phyloP scores from a whole-genome alignment of 1,284 basidiomycete species.

The Boletus semigastroideus region DNA sequence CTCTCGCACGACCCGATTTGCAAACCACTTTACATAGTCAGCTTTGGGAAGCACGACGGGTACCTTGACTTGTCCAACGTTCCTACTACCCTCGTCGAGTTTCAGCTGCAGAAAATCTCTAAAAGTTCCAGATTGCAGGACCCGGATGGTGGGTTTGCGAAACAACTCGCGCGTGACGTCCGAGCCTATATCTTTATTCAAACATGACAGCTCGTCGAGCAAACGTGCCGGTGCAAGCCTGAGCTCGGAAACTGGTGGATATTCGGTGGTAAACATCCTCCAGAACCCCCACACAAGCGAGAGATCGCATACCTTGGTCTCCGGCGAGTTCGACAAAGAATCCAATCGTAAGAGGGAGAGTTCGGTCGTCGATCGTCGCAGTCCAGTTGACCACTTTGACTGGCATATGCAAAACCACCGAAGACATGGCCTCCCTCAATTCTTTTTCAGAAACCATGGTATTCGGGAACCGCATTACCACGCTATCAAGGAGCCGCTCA shows the following conservation, averaged over 20 bases:
- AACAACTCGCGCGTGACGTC: background rate
- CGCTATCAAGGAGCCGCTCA: background rate
- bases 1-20: slow-evolving; percentile 11
- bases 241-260: slow-evolving; percentile 1
- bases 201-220: slow-evolving; percentile 3
- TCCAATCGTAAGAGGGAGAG: slow-evolving; percentile 11
- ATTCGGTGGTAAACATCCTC: background rate
- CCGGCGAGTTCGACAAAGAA: slow-evolving; percentile 21
- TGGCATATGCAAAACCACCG: background rate
- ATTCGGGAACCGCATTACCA: slow-evolving; percentile 10
- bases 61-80: slow-evolving; percentile 19
- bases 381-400: slow-evolving; percentile 21
- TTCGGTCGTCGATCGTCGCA: slow-evolving; percentile 13
- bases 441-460: slow-evolving; percentile 16
- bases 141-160: slow-evolving; percentile 13
- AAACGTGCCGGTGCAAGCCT: background rate
- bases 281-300: background rate
- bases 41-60: slow-evolving; percentile 13
- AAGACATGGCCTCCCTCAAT: slow-evolving; percentile 10
- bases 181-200: slow-evolving; percentile 4
- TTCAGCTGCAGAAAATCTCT: slow-evolving; percentile 20
- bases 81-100: slow-evolving; percentile 12
- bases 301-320: slow-evolving; percentile 6
- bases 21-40: slow-evolving; percentile 8
- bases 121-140: slow-evolving; percentile 21